These are phyloP conservation scores for Pichia inconspicua DNA, from an alignment of 1,139 yeast species.

Conservation along the genomic window DNA sequence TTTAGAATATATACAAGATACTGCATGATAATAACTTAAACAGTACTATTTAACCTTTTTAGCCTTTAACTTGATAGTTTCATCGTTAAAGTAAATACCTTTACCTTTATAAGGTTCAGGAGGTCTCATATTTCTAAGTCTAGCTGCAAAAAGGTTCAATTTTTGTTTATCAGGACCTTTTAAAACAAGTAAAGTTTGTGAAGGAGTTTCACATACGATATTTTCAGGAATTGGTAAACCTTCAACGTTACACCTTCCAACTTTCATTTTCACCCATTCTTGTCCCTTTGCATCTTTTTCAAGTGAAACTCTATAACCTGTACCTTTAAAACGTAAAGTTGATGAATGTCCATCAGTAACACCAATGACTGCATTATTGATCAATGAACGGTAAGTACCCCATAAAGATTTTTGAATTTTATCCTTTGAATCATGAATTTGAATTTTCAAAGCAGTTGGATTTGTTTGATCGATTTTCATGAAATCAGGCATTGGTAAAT, in stretches of 20 bases:
- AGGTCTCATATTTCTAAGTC: conserved; percentile 76
- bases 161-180: conserved; percentile 88
- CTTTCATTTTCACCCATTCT: conserved; percentile 61
- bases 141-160: conserved; percentile 83
- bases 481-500: conserved; percentile 66
- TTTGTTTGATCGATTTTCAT: conserved; percentile 29
- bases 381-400: conserved; percentile 85
- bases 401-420: conserved; percentile 81
- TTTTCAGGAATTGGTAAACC: conserved; percentile 66
- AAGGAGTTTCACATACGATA: conserved; percentile 65
- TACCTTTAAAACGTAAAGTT: conserved; percentile 85
- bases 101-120: conserved; percentile 99
- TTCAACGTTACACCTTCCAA: conserved; percentile 75
- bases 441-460: conserved; percentile 36
- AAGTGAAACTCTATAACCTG: conserved; percentile 89
- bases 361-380: conserved; percentile 75
- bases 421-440: conserved; percentile 48
- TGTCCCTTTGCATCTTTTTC: conserved; percentile 40
- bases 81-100: conserved; percentile 89
- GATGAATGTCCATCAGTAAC: conserved; percentile 90
- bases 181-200: conserved; percentile 78
- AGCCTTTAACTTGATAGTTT: conserved; percentile 82
- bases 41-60: conserved; percentile 72
- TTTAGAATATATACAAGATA: conserved; percentile 1
- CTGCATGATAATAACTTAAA: background rate